A percentile compares a stretch with the other conserved stretches of the same genome.
Conservation (phyloP, 1,284 basidiomycete species). For the Neonothopanus nambi region DNA sequence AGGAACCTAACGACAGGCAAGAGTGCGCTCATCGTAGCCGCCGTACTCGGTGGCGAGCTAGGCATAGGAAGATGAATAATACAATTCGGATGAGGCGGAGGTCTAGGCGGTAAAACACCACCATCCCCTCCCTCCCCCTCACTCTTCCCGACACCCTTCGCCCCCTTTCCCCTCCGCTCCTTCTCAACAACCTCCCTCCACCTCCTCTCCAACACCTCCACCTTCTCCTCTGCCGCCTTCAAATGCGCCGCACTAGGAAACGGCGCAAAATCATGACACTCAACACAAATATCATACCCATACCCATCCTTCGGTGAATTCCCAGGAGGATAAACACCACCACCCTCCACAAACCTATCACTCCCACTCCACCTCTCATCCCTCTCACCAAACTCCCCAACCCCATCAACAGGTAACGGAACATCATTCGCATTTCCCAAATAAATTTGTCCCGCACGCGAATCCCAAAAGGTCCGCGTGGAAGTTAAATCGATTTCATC, state of each 20-base stretch:
- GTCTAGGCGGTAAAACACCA: slow-evolving; percentile 50
- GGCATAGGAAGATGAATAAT: slow-evolving; percentile 77
- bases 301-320: slow-evolving; percentile 62
- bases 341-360: not conserved
- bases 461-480: slow-evolving; percentile 48
- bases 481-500: slow-evolving; percentile 27
- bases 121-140: not conserved
- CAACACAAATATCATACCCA: slow-evolving; percentile 83
- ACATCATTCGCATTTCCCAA: slow-evolving; percentile 82
- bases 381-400: slow-evolving; percentile 2
- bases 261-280: slow-evolving; percentile 78
- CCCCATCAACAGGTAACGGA: slow-evolving; percentile 42
- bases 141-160: slow-evolving; percentile 2
- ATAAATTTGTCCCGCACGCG: slow-evolving; percentile 63
- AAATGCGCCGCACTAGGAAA: slow-evolving; percentile 64
- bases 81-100: slow-evolving; percentile 67
- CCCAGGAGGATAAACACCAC: slow-evolving; percentile 34
- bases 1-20: slow-evolving; percentile 62
- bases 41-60: slow-evolving; percentile 55
- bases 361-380: slow-evolving; percentile 4
- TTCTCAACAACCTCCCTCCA: slow-evolving; percentile 38
- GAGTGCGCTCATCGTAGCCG: slow-evolving; percentile 49
- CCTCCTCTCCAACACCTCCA: slow-evolving; percentile 59
- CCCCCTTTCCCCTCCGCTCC: slow-evolving; percentile 23
- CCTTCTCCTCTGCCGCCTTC: slow-evolving; percentile 69